Conservation (phyloP, 306 rosid species). For the Casuarina equisetifolia region DNA sequence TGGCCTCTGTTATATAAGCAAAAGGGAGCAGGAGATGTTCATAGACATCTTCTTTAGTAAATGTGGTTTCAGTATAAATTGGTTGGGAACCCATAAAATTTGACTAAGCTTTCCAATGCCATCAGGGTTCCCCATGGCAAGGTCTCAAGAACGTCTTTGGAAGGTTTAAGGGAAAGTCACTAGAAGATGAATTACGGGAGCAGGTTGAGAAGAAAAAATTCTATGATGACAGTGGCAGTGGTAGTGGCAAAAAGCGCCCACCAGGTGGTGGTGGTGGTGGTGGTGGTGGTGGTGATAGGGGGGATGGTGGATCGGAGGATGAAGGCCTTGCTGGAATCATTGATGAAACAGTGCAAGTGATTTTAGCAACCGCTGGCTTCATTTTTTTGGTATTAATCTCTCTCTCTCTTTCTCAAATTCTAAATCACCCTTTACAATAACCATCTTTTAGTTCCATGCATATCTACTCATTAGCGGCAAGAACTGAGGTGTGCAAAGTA, state of each 20-base stretch:
- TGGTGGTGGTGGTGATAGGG: slow-evolving; percentile 15
- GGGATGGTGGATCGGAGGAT: slow-evolving; percentile 58
- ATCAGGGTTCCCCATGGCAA: slow-evolving; percentile 51
- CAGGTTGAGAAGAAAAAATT: slow-evolving; percentile 61
- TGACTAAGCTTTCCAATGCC: slow-evolving; percentile 18
- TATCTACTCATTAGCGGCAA: neutral
- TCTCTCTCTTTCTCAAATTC: slow-evolving; percentile 1
- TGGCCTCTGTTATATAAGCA: neutral
- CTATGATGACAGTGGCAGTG: slow-evolving; percentile 46
- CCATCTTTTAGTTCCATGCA: neutral
- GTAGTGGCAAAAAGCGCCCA: slow-evolving; percentile 45
- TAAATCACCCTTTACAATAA: neutral
- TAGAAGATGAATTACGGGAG: slow-evolving; percentile 59
- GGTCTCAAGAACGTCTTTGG: slow-evolving; percentile 49
- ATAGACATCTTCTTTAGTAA: neutral
- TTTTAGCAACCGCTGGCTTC: slow-evolving; percentile 70
- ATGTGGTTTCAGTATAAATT: slow-evolving; percentile 9
- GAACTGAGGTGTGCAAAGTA: neutral
- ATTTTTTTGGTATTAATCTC: slow-evolving; percentile 57
- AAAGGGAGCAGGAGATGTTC: slow-evolving; percentile 13
- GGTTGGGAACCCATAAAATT: neutral
- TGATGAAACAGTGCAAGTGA: slow-evolving; percentile 66
- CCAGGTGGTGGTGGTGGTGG: slow-evolving; percentile 35
- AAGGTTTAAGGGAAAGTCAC: slow-evolving; percentile 51
- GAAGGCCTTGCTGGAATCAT: slow-evolving; percentile 49